phyloP scores from a whole-genome alignment of 768 basidiomycete species.

The Auricularia cornea region DNA sequence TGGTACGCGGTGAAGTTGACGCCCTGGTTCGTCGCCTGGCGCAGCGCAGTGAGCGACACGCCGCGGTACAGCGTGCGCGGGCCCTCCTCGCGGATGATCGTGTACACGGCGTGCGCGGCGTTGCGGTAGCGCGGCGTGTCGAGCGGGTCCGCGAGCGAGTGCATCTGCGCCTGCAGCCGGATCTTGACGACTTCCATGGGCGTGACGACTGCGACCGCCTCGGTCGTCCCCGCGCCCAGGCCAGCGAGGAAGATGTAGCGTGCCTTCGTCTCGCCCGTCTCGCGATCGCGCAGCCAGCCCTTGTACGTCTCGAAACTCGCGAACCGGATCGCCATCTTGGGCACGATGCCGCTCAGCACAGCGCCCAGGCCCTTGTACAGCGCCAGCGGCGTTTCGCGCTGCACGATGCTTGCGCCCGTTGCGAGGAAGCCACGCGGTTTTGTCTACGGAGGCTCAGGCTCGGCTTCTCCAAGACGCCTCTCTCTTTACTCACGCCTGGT shows the following conservation, averaged over 20 bases:
- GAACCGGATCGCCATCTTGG: conserved; percentile 99
- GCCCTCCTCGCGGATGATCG: conserved; percentile 91
- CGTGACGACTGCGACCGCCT: conserved; percentile 89
- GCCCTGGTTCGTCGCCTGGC: conserved; percentile 98
- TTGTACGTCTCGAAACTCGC: conserved; percentile 97
- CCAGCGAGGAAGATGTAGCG: conserved; percentile 87
- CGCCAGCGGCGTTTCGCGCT: conserved; percentile 87
- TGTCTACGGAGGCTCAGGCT: conserved; percentile 53
- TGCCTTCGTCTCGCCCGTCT: conserved; percentile 71
- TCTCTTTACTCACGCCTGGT: conserved; percentile 63
- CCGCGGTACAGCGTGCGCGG: conserved; percentile 79
- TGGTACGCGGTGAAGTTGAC: conserved; percentile 99
- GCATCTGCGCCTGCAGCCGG: conserved; percentile 92
- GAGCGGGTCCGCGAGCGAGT: conserved; percentile 91
- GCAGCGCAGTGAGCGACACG: conserved; percentile 82
- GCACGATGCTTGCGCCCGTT: conserved; percentile 80
- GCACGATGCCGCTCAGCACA: conserved; percentile 92
- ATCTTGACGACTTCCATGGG: conserved; percentile 99
- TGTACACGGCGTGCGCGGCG: conserved; percentile 93
- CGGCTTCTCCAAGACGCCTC: neutral
- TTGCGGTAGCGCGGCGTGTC: conserved; percentile 92
- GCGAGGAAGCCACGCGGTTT: conserved; percentile 89
- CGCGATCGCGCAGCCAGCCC: conserved; percentile 61
- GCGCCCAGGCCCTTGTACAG: conserved; percentile 98
- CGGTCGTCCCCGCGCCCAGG: conserved; percentile 89